A percentile compares a stretch with the other conserved stretches of the same genome.
Evolutionary conservation across 768 basidiomycete species (phyloP).

Genomic region (Podaxis sp.): DNA sequence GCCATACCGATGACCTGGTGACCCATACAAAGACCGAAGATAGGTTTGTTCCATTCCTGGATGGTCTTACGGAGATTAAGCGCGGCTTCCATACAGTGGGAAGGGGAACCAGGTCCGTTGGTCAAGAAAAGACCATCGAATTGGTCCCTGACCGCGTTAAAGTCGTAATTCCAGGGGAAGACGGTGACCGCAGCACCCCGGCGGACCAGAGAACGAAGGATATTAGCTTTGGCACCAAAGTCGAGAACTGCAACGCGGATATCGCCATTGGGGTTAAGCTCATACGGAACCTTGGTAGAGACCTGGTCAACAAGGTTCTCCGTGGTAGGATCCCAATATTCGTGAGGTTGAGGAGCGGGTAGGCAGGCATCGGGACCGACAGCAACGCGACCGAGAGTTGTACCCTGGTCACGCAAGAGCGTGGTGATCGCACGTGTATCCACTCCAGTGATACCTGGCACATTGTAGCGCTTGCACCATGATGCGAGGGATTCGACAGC

Average conservation of each 20-base stretch:
- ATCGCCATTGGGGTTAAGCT: slow-evolving; percentile 82
- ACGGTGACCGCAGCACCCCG: slow-evolving; percentile 93
- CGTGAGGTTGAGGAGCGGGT: slow-evolving; percentile 56
- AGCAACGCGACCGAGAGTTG: slow-evolving; percentile 90
- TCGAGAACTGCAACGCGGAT: slow-evolving; percentile 95
- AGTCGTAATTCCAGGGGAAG: slow-evolving; percentile 96
- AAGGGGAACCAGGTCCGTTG: slow-evolving; percentile 96
- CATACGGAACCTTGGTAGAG: slow-evolving; percentile 82
- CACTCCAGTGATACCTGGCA: slow-evolving; percentile 95
- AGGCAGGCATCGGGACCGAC: slow-evolving; percentile 69
- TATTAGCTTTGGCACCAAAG: slow-evolving; percentile 98
- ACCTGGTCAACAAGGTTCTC: slow-evolving; percentile 95
- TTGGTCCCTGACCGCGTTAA: slow-evolving; percentile 85
- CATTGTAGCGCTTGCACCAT: slow-evolving; percentile 88
- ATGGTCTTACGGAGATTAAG: slow-evolving; percentile 79
- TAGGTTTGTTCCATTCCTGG: slow-evolving; percentile 86
- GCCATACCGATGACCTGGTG: slow-evolving; percentile 98
- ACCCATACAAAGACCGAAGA: slow-evolving; percentile 99
- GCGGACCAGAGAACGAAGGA: slow-evolving; percentile 86
- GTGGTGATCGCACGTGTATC: slow-evolving; percentile 96
- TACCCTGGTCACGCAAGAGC: slow-evolving; percentile 93
- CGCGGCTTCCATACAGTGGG: slow-evolving; percentile 83
- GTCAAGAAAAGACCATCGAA: slow-evolving; percentile 95
- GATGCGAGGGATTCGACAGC: slow-evolving; percentile 90
- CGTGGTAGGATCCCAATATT: slow-evolving; percentile 89